phyloP scores from a whole-genome alignment of 805 yeast genomes.

The Saturnispora gosingensis region DNA sequence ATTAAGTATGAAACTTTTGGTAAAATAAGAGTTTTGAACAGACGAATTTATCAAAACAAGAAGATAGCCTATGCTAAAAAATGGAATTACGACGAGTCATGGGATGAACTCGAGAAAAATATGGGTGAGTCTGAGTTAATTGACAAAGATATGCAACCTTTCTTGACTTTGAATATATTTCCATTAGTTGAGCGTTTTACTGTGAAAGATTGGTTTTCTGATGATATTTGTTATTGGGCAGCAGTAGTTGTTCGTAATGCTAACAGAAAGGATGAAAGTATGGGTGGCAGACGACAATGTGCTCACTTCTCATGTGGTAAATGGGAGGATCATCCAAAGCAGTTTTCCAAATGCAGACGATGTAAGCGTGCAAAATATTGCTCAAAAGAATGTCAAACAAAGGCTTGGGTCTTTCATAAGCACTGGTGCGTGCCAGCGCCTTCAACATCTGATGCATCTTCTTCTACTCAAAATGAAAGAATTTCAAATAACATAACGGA shows the following conservation, averaged over 20 bases:
- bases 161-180: slow-evolving; percentile 57
- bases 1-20: slow-evolving; percentile 23
- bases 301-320: slow-evolving; percentile 88
- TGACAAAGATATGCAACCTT: slow-evolving; percentile 30
- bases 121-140: slow-evolving; percentile 17
- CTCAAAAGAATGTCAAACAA: slow-evolving; percentile 81
- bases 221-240: slow-evolving; percentile 91
- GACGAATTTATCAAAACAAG: slow-evolving; percentile 18
- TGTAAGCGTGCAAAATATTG: slow-evolving; percentile 95
- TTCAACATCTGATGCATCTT: slow-evolving; percentile 5
- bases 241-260: slow-evolving; percentile 97
- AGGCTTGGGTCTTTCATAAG: slow-evolving; percentile 88
- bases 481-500: background rate
- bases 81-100: slow-evolving; percentile 37
- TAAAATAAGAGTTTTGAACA: slow-evolving; percentile 21
- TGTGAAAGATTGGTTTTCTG: slow-evolving; percentile 48
- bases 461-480: background rate
- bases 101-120: slow-evolving; percentile 28
- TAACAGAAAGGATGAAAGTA: slow-evolving; percentile 78
- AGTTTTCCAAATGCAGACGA: slow-evolving; percentile 89
- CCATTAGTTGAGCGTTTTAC: slow-evolving; percentile 92
- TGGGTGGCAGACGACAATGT: slow-evolving; percentile 90
- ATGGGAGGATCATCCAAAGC: slow-evolving; percentile 87
- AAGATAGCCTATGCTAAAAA: slow-evolving; percentile 22
- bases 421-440: slow-evolving; percentile 69